phyloP scores from a whole-genome alignment of 106 monocot genomes.

The Posidonia australis region DNA sequence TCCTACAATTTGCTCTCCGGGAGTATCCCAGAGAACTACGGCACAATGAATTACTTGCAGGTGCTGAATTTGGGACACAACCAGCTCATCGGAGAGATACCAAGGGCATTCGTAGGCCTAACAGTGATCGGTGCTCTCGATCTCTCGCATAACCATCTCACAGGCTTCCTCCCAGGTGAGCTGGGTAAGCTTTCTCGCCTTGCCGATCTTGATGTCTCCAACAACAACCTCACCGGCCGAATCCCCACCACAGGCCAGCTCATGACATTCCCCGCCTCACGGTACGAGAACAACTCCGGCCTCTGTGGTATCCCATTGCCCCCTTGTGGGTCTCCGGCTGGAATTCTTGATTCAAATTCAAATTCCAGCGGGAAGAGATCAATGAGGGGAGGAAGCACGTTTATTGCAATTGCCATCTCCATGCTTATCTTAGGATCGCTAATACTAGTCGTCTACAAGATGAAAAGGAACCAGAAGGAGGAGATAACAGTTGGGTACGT shows the following conservation, averaged over 20 bases:
- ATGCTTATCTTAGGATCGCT: slow-evolving; percentile 24
- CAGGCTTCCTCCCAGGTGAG: slow-evolving; percentile 42
- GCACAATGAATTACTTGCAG: slow-evolving; percentile 37
- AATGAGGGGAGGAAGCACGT: slow-evolving; percentile 16
- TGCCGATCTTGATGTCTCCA: too few relatives aligned
- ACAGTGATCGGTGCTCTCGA: slow-evolving; percentile 40
- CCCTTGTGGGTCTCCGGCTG: slow-evolving; percentile 16
- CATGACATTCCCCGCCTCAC: slow-evolving; percentile 42
- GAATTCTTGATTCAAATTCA: neutral
- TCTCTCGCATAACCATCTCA: slow-evolving; percentile 60
- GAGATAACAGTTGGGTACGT: too few relatives aligned
- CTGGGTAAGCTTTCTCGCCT: slow-evolving; percentile 40
- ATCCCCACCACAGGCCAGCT: slow-evolving; percentile 63
- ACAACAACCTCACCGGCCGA: too few relatives aligned
- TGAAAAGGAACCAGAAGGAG: slow-evolving; percentile 27
- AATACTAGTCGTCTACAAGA: slow-evolving; percentile 30
- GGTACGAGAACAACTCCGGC: slow-evolving; percentile 60
- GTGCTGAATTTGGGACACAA: slow-evolving; percentile 76
- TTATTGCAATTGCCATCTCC: slow-evolving; percentile 34
- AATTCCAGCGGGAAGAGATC: neutral
- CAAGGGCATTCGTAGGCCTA: slow-evolving; percentile 34
- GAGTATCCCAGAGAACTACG: slow-evolving; percentile 35
- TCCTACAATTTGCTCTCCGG: slow-evolving; percentile 53
- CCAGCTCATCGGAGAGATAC: slow-evolving; percentile 43
- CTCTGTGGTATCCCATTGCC: slow-evolving; percentile 69